Percentiles rank a stretch among this genome's conserved stretches.
These are phyloP conservation scores for Prunus dulcis DNA, from an alignment of 306 rosid species.

Conservation along the genomic window DNA sequence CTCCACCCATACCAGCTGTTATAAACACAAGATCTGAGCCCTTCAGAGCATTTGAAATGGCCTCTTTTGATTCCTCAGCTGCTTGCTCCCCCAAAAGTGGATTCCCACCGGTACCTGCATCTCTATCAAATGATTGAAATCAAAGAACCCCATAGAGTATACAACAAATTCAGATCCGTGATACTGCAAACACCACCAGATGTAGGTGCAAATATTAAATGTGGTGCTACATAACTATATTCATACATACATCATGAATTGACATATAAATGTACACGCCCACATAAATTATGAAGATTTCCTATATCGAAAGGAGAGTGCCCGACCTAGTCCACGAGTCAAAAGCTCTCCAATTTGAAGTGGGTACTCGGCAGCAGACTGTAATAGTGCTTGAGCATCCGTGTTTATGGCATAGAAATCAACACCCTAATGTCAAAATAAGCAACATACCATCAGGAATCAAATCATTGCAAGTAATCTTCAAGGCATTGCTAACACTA, in stretches of 20 bases:
- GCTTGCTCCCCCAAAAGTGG: conserved; percentile 98
- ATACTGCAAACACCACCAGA: not conserved
- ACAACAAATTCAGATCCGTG: not conserved
- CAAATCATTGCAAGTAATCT: conserved; percentile 6
- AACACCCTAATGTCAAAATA: conserved; percentile 61
- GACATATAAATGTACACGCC: not conserved
- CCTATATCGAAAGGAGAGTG: conserved; percentile 15
- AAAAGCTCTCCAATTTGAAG: conserved; percentile 95
- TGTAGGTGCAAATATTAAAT: not conserved
- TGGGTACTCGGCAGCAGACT: conserved; percentile 83
- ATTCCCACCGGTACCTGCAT: conserved; percentile 99
- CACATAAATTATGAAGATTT: conserved; percentile 18
- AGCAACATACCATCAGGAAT: conserved; percentile 33
- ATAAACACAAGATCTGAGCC: conserved; percentile 97
- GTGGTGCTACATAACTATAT: not conserved
- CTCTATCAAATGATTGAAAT: conserved; percentile 40
- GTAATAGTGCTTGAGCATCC: conserved; percentile 89
- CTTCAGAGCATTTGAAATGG: conserved; percentile 77
- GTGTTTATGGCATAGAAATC: conserved; percentile 97
- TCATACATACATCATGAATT: not conserved
- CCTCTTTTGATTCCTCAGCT: conserved; percentile 93
- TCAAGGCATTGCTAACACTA: not conserved
- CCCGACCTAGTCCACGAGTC: conserved; percentile 97
- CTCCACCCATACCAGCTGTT: conserved; percentile 99
- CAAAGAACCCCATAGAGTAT: conserved; percentile 19